Conservation (phyloP, 2,329 filamentous ascomycete species). For the Stemphylium vesicarium region DNA sequence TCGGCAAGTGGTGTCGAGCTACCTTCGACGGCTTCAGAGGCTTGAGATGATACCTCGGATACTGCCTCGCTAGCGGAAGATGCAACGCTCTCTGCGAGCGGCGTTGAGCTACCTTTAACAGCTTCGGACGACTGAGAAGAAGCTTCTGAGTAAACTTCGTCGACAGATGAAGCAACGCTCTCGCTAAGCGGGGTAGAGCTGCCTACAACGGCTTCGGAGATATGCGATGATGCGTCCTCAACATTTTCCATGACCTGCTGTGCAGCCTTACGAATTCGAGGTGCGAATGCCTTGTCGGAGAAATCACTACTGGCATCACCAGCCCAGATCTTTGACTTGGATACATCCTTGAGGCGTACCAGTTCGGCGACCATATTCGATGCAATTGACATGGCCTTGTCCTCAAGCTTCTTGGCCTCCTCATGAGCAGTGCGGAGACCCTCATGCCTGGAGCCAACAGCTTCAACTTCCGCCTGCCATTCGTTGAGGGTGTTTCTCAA, state of each 20-base stretch:
- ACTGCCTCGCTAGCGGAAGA: constrained; percentile 48
- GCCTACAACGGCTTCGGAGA: constrained; percentile 44
- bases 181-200: constrained; percentile 41
- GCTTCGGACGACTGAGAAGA: constrained; percentile 39
- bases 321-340: constrained; percentile 80
- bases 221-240: constrained; percentile 46
- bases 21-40: constrained; percentile 38
- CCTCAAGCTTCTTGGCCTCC: constrained; percentile 72
- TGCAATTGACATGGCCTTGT: constrained; percentile 79
- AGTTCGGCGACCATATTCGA: constrained; percentile 82
- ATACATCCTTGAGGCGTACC: constrained; percentile 79
- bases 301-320: constrained; percentile 81
- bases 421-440: constrained; percentile 72
- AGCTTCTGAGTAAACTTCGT: constrained; percentile 44
- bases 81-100: constrained; percentile 40
- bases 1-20: constrained; percentile 38
- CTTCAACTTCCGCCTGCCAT: constrained; percentile 83
- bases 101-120: constrained; percentile 39
- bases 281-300: constrained; percentile 68
- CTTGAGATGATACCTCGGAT: constrained; percentile 40
- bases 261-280: constrained; percentile 58
- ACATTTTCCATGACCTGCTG: constrained; percentile 51
- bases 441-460: constrained; percentile 75
- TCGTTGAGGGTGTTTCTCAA: constrained; percentile 81
- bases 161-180: constrained; percentile 47